A percentile compares a stretch with the other conserved stretches of the same genome.
Conservation (phyloP, 2,329 filamentous ascomycete species). For the Ophiostoma montium region DNA sequence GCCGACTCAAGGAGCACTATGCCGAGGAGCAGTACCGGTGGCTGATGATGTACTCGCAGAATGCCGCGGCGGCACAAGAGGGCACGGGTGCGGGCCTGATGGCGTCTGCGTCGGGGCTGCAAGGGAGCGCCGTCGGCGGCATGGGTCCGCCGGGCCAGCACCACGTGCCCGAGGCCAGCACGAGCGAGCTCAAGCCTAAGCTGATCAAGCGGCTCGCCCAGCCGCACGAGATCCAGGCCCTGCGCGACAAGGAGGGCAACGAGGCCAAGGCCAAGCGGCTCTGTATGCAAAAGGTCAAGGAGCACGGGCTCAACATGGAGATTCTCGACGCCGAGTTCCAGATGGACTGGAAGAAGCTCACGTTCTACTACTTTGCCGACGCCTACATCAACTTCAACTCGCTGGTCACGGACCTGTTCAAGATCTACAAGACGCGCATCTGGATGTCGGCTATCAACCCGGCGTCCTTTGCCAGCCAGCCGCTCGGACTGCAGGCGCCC, state of each 20-base stretch:
- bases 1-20: slow-evolving; percentile 79
- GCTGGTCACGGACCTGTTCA: slow-evolving; percentile 92
- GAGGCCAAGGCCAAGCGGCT: slow-evolving; percentile 96
- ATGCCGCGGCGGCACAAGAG: slow-evolving; percentile 48
- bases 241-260: slow-evolving; percentile 92
- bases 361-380: slow-evolving; percentile 97
- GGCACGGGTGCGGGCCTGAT: slow-evolving; percentile 47
- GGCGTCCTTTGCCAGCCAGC: slow-evolving; percentile 77
- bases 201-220: slow-evolving; percentile 93
- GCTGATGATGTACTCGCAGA: slow-evolving; percentile 96
- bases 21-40: slow-evolving; percentile 94
- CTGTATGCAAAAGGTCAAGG: slow-evolving; percentile 90
- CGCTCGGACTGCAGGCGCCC: slow-evolving; percentile 55
- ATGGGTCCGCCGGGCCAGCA: slow-evolving; percentile 65
- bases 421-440: slow-evolving; percentile 97
- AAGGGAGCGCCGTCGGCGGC: slow-evolving; percentile 58
- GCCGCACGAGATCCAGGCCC: slow-evolving; percentile 72
- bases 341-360: slow-evolving; percentile 98
- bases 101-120: slow-evolving; percentile 47
- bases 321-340: slow-evolving; percentile 98
- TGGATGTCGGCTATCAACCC: slow-evolving; percentile 99
- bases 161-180: slow-evolving; percentile 54
- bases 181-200: slow-evolving; percentile 79
- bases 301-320: slow-evolving; percentile 88
- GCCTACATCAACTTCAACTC: slow-evolving; percentile 99